A percentile compares a stretch with the other conserved stretches of the same genome.
Conservation (phyloP, 306 rosid species). For the Arachis stenosperma region DNA sequence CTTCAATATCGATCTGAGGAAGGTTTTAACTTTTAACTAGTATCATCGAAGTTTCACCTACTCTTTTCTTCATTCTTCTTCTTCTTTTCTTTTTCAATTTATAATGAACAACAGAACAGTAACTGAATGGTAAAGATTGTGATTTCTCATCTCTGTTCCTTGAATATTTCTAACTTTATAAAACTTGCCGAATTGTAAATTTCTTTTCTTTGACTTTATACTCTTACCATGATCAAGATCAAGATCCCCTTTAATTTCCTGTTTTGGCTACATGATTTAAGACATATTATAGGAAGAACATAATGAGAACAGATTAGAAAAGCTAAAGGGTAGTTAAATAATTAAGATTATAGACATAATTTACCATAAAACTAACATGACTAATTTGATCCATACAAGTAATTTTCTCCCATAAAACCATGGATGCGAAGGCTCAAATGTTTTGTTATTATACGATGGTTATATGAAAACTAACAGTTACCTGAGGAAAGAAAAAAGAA, state of each 20-base stretch:
- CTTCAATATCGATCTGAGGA: slow-evolving; percentile 17
- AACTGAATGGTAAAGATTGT: background rate
- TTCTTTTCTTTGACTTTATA: background rate
- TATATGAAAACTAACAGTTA: background rate
- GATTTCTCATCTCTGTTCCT: background rate
- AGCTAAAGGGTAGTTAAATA: no score
- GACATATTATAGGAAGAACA: no score
- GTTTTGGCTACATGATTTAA: background rate
- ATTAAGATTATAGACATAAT: no score
- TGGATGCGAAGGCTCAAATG: background rate
- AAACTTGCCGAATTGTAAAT: background rate
- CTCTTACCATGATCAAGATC: background rate
- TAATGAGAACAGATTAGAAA: no score
- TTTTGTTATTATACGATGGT: background rate
- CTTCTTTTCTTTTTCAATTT: background rate
- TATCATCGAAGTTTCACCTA: slow-evolving; percentile 5
- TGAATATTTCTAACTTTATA: background rate
- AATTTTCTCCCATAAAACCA: background rate
- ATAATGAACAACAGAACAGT: background rate
- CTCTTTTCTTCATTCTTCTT: background rate
- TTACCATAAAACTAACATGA: no score
- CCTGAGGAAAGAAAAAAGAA: background rate
- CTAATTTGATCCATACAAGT: no score
- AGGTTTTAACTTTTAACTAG: background rate
- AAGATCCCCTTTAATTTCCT: background rate